These are phyloP conservation scores for Euphorbia lathyris DNA, from an alignment of 345 rosid genomes.

Conservation along the genomic window DNA sequence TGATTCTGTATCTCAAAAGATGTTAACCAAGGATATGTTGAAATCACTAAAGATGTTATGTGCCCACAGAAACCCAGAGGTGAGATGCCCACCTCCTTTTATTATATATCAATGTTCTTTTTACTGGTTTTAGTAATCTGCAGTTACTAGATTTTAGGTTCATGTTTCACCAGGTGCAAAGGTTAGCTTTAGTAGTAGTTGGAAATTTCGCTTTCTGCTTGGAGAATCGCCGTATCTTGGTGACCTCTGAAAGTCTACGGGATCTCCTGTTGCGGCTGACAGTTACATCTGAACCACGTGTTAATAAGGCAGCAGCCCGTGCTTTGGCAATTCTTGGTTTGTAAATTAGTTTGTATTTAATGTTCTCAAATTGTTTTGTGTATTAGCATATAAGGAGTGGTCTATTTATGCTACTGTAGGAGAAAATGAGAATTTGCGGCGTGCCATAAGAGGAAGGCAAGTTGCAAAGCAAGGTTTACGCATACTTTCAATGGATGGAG, in stretches of 20 bases:
- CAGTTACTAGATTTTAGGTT: slow-evolving; percentile 18
- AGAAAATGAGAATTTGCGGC: slow-evolving; percentile 89
- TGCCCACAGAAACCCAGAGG: slow-evolving; percentile 81
- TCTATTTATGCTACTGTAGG: slow-evolving; percentile 45
- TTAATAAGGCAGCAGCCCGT: slow-evolving; percentile 95
- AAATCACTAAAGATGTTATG: slow-evolving; percentile 77
- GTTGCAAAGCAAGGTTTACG: slow-evolving; percentile 91
- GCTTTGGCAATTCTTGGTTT: slow-evolving; percentile 97
- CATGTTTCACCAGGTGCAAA: slow-evolving; percentile 68
- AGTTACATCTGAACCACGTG: slow-evolving; percentile 72
- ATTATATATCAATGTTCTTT: neutral
- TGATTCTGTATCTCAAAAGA: slow-evolving; percentile 83
- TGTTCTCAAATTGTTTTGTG: slow-evolving; percentile 7
- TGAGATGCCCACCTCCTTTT: slow-evolving; percentile 30
- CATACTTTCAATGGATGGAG: slow-evolving; percentile 98
- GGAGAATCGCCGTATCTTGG: slow-evolving; percentile 86
- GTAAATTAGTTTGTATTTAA: slow-evolving; percentile 14
- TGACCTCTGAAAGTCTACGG: slow-evolving; percentile 91
- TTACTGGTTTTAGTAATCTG: slow-evolving; percentile 14
- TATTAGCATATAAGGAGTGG: slow-evolving; percentile 4
- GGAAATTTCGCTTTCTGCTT: slow-evolving; percentile 94
- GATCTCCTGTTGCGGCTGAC: slow-evolving; percentile 85
- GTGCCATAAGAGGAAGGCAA: slow-evolving; percentile 85
- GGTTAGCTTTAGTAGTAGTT: slow-evolving; percentile 78
- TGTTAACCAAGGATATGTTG: slow-evolving; percentile 83